These are phyloP conservation scores for Sambucus nigra DNA, from an alignment of 129 eudicot genomes.

Conservation along the genomic window DNA sequence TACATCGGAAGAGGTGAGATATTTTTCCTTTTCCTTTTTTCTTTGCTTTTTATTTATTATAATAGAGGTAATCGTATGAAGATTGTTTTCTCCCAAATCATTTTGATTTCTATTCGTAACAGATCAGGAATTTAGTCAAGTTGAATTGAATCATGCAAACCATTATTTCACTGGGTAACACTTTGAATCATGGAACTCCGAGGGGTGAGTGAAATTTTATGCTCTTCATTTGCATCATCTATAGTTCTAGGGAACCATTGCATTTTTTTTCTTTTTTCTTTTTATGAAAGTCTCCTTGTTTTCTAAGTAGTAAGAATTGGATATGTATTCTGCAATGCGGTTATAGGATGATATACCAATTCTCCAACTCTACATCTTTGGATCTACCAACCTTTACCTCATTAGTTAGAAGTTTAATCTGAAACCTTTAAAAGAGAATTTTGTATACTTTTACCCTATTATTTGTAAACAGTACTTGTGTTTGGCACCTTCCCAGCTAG, in stretches of 20 bases:
- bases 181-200: slow-evolving; percentile 94
- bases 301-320: no score
- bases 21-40: neutral
- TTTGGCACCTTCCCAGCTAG: neutral
- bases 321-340: no score
- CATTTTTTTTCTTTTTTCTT: no score
- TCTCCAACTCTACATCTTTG: no score
- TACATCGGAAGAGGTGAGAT: slow-evolving; percentile 79
- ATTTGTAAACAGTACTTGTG: no score
- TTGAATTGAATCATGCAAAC: slow-evolving; percentile 89
- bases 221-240: slow-evolving; percentile 3
- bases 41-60: slow-evolving; percentile 4
- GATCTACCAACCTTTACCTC: no score
- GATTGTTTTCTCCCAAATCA: neutral
- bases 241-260: neutral
- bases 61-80: neutral
- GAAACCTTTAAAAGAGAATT: no score
- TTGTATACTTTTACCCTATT: no score
- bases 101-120: slow-evolving; percentile 16
- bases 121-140: slow-evolving; percentile 74
- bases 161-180: slow-evolving; percentile 79
- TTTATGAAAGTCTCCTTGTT: no score
- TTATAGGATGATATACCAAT: no score
- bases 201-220: slow-evolving; percentile 41
- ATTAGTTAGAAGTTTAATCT: no score